Percentiles rank a stretch among this genome's conserved stretches.
These are phyloP conservation scores for Hypholoma fasciculare DNA, from an alignment of 768 basidiomycete species.

Conservation along the genomic window DNA sequence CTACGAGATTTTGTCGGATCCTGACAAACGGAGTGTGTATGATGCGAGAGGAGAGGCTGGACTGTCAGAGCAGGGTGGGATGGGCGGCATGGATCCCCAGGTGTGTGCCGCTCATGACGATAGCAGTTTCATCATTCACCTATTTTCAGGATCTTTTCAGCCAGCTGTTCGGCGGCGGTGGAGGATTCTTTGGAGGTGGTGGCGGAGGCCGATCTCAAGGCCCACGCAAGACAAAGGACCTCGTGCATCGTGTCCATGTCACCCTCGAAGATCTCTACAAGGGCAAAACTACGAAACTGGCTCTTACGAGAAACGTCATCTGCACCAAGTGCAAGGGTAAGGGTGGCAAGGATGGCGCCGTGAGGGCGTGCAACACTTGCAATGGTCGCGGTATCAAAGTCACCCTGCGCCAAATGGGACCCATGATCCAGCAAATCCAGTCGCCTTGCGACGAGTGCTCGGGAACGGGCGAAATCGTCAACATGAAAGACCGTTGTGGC, in stretches of 20 bases:
- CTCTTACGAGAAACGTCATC: slow-evolving; percentile 92
- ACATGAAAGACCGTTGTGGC: slow-evolving; percentile 88
- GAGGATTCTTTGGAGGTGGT: slow-evolving; percentile 75
- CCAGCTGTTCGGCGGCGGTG: slow-evolving; percentile 87
- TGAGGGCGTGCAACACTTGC: slow-evolving; percentile 75
- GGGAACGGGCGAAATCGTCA: slow-evolving; percentile 95
- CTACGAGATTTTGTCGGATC: slow-evolving; percentile 91
- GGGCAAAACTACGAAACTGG: slow-evolving; percentile 97
- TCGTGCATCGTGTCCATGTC: slow-evolving; percentile 94
- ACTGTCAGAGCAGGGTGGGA: slow-evolving; percentile 79
- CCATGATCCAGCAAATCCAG: slow-evolving; percentile 99
- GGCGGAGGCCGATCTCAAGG: slow-evolving; percentile 69
- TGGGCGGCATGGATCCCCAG: slow-evolving; percentile 97
- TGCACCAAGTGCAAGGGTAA: slow-evolving; percentile 94
- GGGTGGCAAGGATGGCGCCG: slow-evolving; percentile 97
- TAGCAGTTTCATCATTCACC: slow-evolving; percentile 2
- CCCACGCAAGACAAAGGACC: slow-evolving; percentile 94
- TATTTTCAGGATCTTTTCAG: slow-evolving; percentile 84
- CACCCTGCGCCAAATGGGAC: slow-evolving; percentile 95
- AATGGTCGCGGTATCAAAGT: slow-evolving; percentile 89
- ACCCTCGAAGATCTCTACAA: slow-evolving; percentile 99
- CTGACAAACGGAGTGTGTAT: slow-evolving; percentile 79
- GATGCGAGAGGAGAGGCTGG: slow-evolving; percentile 94
- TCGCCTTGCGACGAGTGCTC: slow-evolving; percentile 91
- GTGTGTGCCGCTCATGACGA: slow-evolving; percentile 36